Conservation (phyloP, 2,329 filamentous ascomycete species). For the Neofusicoccum cordaticola region DNA sequence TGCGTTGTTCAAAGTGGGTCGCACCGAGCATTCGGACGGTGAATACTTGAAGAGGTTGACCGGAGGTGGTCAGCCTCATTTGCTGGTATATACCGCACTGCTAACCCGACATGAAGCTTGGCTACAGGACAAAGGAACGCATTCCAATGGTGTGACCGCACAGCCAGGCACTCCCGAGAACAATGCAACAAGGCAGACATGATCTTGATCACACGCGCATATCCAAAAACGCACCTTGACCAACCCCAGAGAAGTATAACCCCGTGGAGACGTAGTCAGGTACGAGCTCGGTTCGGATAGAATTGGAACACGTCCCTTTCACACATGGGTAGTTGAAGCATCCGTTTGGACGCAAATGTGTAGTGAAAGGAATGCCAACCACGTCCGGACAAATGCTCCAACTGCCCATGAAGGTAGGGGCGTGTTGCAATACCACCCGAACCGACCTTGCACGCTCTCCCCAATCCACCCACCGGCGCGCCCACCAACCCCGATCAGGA, state of each 20-base stretch:
- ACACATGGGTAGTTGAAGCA: too few species aligned
- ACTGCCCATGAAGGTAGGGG: too few species aligned
- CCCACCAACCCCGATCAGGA: not conserved
- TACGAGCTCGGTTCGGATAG: not conserved
- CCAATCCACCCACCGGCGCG: not conserved
- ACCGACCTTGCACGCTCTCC: not conserved
- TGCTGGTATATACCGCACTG: not conserved
- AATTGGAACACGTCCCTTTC: too few species aligned
- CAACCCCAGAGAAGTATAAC: not conserved
- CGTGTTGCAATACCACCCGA: too few species aligned
- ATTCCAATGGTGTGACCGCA: not conserved
- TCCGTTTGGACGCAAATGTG: too few species aligned
- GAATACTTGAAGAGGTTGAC: not conserved
- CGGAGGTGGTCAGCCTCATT: not conserved
- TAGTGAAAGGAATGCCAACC: too few species aligned
- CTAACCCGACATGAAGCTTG: not conserved
- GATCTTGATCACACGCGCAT: not conserved
- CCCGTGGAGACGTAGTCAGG: not conserved
- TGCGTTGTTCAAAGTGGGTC: not conserved
- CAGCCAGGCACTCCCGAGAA: not conserved
- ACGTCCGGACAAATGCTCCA: too few species aligned
- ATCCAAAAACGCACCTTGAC: not conserved
- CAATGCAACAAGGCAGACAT: not conserved
- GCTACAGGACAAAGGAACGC: not conserved
- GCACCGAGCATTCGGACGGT: not conserved